Evolutionary conservation across 345 rosid genomes (phyloP), one percentile per base, ranked within the genome.

Genomic region (thale cress (Arabidopsis thaliana)): DNA sequence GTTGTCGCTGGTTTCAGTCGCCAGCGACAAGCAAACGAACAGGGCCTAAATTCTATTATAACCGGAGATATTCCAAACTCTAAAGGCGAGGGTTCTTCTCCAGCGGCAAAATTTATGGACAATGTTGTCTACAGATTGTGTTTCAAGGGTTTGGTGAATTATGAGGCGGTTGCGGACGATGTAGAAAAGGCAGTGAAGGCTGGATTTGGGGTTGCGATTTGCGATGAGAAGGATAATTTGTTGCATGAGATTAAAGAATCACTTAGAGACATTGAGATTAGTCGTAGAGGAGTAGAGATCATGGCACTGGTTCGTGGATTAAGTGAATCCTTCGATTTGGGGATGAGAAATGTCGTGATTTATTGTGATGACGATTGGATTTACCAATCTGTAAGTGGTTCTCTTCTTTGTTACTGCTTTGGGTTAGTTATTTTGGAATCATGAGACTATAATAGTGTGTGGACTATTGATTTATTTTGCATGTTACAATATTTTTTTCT

Each of bases 241-340:
- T 48, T 71, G 67, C 48, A n/a, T 48, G 67, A 71, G 49, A 34
- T 71, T 1, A 71, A 59, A 13, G 67, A 59, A 9, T 24, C 67
- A 37, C 9, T 59, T 24, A 46, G 49, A 2, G 20, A 23, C 49
- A 14, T 0, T 12, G 71, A 8, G 38, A 9, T 24, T 24, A 48
- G 28, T 20, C 5, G 22, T 1, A 59, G 32, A 59, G 67, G 3
- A 14, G 59, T 71, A 9, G 49, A 59, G 49, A 24, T 59, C 2
- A 71, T 24, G 59, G 59, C 75, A 11, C 2, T 71, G 50, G 9
- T 71, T 36, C 75, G 37, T 59, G 75, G 75, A 4, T 37, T 59
- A 48, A 71, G 20, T 11, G 13, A 59, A 71, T 32, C 67, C 13
- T 25, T 59, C 0, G 45, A 6, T 9, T 2, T 59, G 20, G 75